Conservation (phyloP, 495 filamentous ascomycete genomes). For the Xylaria venustula region DNA sequence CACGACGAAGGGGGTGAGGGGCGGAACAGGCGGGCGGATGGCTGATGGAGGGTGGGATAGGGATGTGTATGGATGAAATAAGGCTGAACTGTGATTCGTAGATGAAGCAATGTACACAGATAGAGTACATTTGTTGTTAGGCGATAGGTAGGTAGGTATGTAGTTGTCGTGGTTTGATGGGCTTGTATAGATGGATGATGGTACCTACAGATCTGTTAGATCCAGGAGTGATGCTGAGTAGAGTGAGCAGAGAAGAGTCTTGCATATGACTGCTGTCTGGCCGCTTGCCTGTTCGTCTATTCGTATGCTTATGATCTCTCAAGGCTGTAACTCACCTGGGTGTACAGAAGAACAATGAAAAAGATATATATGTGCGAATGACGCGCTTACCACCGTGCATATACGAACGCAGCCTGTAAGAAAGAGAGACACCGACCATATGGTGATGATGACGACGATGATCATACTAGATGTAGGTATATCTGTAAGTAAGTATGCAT, state of each 20-base stretch:
- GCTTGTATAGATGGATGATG: no score
- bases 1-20: no score
- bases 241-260: not conserved
- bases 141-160: not conserved
- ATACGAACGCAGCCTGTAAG: not conserved
- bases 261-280: not conserved
- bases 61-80: not conserved
- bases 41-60: not conserved
- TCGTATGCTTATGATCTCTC: not conserved
- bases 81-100: slow-evolving; percentile 3
- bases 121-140: no score
- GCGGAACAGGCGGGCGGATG: not conserved
- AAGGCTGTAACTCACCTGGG: slow-evolving; percentile 3
- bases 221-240: no score
- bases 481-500: no score
- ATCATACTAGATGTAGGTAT: no score
- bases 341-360: not conserved
- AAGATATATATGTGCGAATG: not conserved
- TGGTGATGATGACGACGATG: not conserved
- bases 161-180: no score
- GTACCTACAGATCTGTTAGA: no score
- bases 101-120: no score
- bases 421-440: not conserved
- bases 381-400: not conserved
- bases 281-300: no score